Conservation (phyloP, 2,329 filamentous ascomycete genomes). For the Claviceps fusiformis region DNA sequence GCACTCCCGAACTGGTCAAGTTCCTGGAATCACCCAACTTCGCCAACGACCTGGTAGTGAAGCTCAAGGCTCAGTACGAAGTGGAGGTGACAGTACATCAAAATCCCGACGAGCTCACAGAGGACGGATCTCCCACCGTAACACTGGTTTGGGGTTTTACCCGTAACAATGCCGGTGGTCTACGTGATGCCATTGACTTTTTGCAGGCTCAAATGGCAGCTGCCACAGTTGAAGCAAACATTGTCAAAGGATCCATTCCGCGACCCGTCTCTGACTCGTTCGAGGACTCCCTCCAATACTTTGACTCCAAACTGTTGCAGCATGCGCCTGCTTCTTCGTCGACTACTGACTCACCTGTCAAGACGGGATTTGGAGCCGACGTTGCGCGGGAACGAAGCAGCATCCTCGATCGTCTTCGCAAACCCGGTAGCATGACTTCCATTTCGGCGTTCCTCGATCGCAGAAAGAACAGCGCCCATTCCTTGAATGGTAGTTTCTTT, state of each 20-base stretch:
- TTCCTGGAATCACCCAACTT: slow-evolving; percentile 77
- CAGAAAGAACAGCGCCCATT: slow-evolving; percentile 85
- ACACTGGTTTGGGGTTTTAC: slow-evolving; percentile 72
- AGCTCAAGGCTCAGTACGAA: slow-evolving; percentile 83
- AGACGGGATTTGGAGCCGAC: slow-evolving; percentile 70
- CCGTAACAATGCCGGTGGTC: slow-evolving; percentile 87
- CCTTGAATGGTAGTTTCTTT: slow-evolving; percentile 72
- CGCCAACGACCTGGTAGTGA: slow-evolving; percentile 62
- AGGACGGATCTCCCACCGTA: slow-evolving; percentile 43
- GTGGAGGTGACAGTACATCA: slow-evolving; percentile 70
- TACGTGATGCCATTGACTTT: slow-evolving; percentile 94
- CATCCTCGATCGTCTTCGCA: slow-evolving; percentile 86
- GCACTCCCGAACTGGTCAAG: slow-evolving; percentile 60
- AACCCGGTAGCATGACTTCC: slow-evolving; percentile 86
- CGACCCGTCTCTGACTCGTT: slow-evolving; percentile 99
- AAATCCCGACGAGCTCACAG: slow-evolving; percentile 43
- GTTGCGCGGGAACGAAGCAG: slow-evolving; percentile 64
- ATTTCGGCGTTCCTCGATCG: slow-evolving; percentile 93
- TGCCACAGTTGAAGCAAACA: slow-evolving; percentile 73
- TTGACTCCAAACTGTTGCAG: slow-evolving; percentile 91
- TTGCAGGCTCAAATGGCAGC: slow-evolving; percentile 75
- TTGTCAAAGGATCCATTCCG: slow-evolving; percentile 87
- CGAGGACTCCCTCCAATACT: slow-evolving; percentile 91
- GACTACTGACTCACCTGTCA: slow-evolving; percentile 77
- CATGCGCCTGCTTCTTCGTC: slow-evolving; percentile 71